Conservation (phyloP, 2,329 filamentous ascomycete species). For the Aphanoascus verrucosus region DNA sequence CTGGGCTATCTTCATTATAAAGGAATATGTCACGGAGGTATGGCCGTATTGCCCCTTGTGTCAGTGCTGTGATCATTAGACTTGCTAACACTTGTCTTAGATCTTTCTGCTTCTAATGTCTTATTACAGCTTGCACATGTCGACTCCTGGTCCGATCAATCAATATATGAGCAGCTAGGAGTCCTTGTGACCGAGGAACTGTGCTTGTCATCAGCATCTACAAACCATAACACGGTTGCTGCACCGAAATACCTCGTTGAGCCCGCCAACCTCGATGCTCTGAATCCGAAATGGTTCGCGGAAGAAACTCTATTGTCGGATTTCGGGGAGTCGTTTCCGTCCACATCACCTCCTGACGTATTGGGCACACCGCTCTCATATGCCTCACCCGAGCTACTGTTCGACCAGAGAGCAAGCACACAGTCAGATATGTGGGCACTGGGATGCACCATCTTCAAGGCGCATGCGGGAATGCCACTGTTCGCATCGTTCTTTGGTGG, state of each 20-base stretch:
- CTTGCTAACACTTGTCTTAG: not conserved
- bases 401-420: constrained; percentile 19
- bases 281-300: not conserved
- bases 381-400: constrained; percentile 22
- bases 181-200: not conserved
- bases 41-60: not conserved
- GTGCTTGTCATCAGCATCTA: not conserved
- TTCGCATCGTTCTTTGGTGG: constrained; percentile 24
- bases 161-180: not conserved
- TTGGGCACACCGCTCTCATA: constrained; percentile 24
- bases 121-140: constrained; percentile 1
- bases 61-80: not conserved
- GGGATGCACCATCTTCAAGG: constrained; percentile 28
- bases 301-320: constrained; percentile 15
- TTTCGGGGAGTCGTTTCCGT: constrained; percentile 20
- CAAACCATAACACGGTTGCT: not conserved
- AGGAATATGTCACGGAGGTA: constrained; percentile 14
- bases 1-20: constrained; percentile 8
- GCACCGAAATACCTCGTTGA: constrained; percentile 7
- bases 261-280: not conserved
- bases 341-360: constrained; percentile 11
- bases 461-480: constrained; percentile 22
- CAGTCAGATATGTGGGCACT: constrained; percentile 27
- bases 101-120: constrained; percentile 6
- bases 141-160: constrained; percentile 2